Conservation (phyloP, 2,329 filamentous ascomycete genomes). For the Trichoderma harzianum region DNA sequence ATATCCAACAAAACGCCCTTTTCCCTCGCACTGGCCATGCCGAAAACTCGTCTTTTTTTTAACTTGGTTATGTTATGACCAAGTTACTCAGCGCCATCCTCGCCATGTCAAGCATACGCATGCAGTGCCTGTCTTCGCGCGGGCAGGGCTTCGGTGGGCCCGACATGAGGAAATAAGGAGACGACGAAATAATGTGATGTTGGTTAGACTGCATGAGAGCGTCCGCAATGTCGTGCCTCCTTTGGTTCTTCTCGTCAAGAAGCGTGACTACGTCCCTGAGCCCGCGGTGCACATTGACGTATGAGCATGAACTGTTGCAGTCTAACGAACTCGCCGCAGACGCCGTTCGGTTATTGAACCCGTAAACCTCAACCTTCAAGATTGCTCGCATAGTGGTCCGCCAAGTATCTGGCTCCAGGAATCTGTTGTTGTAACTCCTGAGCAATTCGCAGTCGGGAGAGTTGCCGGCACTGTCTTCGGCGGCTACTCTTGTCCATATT, state of each 20-base stretch:
- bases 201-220: slow-evolving; percentile 40
- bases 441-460: slow-evolving; percentile 11
- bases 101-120: slow-evolving; percentile 53
- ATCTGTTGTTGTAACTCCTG: slow-evolving; percentile 38
- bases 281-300: slow-evolving; percentile 40
- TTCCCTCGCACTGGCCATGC: not conserved
- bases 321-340: slow-evolving; percentile 10
- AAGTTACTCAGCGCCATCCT: slow-evolving; percentile 52
- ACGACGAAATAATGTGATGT: slow-evolving; percentile 31
- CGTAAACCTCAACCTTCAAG: slow-evolving; percentile 57
- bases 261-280: slow-evolving; percentile 52
- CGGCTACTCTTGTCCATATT: slow-evolving; percentile 40
- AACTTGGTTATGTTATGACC: slow-evolving; percentile 42
- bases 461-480: slow-evolving; percentile 26
- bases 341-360: slow-evolving; percentile 31
- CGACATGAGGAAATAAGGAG: slow-evolving; percentile 28
- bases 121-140: slow-evolving; percentile 41
- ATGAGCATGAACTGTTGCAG: slow-evolving; percentile 17
- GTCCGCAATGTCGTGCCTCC: slow-evolving; percentile 50
- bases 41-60: not conserved
- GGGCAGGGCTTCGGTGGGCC: slow-evolving; percentile 26
- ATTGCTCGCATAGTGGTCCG: slow-evolving; percentile 51
- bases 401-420: slow-evolving; percentile 54
- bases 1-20: not conserved
- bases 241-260: slow-evolving; percentile 49